phyloP scores from a whole-genome alignment of 305 asterid genomes.

The Solanum hybrid region DNA sequence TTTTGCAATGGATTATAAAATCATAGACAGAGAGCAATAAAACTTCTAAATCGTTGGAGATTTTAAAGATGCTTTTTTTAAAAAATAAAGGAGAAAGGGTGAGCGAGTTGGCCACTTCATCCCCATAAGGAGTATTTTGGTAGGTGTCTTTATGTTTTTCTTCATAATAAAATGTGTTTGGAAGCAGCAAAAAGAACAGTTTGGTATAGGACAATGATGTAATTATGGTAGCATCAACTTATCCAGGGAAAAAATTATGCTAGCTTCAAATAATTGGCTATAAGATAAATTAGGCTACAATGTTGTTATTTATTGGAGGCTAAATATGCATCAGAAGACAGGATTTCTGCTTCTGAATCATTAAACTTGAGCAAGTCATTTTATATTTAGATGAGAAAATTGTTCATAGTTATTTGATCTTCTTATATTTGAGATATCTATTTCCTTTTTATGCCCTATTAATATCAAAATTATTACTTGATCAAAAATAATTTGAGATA shows the following conservation, averaged over 20 bases:
- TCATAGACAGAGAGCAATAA: background rate
- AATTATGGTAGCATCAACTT: background rate
- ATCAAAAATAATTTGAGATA: background rate
- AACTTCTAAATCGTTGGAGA: background rate
- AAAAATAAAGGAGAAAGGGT: background rate
- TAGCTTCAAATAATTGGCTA: background rate
- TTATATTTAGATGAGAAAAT: background rate
- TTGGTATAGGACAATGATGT: background rate
- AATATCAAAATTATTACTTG: background rate
- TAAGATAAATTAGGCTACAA: background rate
- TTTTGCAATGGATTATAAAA: background rate
- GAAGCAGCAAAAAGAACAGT: background rate
- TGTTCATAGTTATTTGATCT: background rate
- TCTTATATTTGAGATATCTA: conserved; percentile 3
- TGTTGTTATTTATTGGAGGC: background rate
- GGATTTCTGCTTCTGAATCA: background rate
- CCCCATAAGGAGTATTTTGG: background rate
- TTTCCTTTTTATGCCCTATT: background rate
- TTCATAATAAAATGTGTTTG: background rate
- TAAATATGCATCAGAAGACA: background rate
- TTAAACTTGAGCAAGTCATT: background rate
- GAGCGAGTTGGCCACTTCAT: background rate
- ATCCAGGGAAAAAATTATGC: background rate
- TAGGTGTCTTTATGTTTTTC: background rate
- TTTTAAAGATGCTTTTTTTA: background rate